Evolutionary conservation across 176 grass and related monocot species (phyloP).

Genomic region (Secale cereale): DNA sequence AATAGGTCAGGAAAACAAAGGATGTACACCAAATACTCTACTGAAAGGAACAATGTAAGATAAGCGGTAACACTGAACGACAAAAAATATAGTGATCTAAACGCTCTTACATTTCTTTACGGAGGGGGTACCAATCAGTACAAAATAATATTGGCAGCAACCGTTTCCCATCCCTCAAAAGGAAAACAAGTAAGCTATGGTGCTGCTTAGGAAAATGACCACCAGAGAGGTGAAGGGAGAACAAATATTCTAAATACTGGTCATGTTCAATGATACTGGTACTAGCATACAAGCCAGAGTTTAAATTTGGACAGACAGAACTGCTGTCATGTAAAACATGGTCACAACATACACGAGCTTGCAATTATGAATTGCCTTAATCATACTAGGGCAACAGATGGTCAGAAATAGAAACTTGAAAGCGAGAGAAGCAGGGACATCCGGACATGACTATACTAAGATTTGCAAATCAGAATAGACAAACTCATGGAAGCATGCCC

Average conservation of each 20-base stretch:
- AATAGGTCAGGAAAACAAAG: not conserved
- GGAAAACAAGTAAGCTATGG: not conserved
- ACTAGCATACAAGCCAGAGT: not conserved
- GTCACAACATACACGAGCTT: not conserved
- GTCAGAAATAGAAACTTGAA: constrained; percentile 37
- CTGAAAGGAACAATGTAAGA: not conserved
- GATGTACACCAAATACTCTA: not conserved
- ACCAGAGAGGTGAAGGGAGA: not conserved
- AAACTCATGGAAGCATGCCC: constrained; percentile 11
- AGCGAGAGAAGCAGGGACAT: not conserved
- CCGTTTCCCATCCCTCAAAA: not conserved
- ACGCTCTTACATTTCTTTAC: no score
- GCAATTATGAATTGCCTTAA: not conserved
- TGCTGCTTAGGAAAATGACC: not conserved
- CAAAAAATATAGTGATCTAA: not conserved
- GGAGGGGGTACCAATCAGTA: not conserved
- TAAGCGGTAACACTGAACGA: not conserved
- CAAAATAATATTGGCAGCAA: not conserved
- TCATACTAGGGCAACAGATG: not conserved
- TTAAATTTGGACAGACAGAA: not conserved
- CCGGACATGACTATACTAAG: constrained; percentile 4
- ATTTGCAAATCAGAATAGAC: constrained; percentile 24
- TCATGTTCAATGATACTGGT: not conserved
- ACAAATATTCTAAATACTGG: not conserved
- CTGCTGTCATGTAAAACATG: constrained; percentile 1